Conservation (phyloP, 495 filamentous ascomycete species). For the Penicillium atrosanguineum region DNA sequence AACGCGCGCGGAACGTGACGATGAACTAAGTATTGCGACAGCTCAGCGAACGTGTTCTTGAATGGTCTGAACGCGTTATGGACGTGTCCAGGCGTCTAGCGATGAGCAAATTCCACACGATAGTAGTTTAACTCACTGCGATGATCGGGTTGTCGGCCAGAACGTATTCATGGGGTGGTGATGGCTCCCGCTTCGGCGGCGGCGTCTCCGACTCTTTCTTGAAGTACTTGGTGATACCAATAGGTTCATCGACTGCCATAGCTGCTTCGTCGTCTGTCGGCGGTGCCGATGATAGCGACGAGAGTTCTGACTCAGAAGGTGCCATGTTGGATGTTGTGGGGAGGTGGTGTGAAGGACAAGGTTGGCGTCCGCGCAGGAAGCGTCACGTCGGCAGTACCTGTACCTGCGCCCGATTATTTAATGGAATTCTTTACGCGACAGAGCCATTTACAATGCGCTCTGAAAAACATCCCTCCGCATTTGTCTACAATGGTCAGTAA, state of each 20-base stretch:
- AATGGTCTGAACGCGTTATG: slow-evolving; percentile 30
- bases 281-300: slow-evolving; percentile 58
- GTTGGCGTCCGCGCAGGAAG: slow-evolving; percentile 28
- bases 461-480: neutral
- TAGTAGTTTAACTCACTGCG: slow-evolving; percentile 61
- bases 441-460: slow-evolving; percentile 3
- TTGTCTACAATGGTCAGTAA: neutral
- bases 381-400: slow-evolving; percentile 31
- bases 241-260: slow-evolving; percentile 40
- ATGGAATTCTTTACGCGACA: slow-evolving; percentile 13
- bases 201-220: slow-evolving; percentile 57
- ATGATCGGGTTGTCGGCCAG: slow-evolving; percentile 85
- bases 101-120: neutral
- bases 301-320: slow-evolving; percentile 52
- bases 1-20: slow-evolving; percentile 94
- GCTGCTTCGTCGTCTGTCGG: slow-evolving; percentile 55
- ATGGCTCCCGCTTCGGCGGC: slow-evolving; percentile 71
- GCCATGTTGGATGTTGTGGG: slow-evolving; percentile 44
- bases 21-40: slow-evolving; percentile 69
- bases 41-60: slow-evolving; percentile 37
- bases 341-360: slow-evolving; percentile 23
- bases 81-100: slow-evolving; percentile 14
- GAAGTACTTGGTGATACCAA: slow-evolving; percentile 47
- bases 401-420: slow-evolving; percentile 22
- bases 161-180: slow-evolving; percentile 85